phyloP scores from a whole-genome alignment of 1,284 basidiomycete genomes.

The Sporisorium iseilematis-ciliati region DNA sequence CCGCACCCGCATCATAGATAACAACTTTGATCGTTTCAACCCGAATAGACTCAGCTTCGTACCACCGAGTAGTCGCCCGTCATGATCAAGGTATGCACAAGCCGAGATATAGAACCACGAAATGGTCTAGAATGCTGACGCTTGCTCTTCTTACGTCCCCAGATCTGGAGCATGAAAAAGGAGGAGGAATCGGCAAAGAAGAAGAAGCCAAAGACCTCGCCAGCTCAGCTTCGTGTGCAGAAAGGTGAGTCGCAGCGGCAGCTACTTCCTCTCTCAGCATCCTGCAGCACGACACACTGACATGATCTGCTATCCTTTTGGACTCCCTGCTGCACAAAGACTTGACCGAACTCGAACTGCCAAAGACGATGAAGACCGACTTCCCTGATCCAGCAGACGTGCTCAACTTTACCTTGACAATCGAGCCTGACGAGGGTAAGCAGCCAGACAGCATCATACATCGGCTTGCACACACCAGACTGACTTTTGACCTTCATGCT shows the following conservation, averaged over 20 bases:
- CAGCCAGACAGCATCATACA: neutral
- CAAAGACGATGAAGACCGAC: slow-evolving; percentile 92
- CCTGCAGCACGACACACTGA: neutral
- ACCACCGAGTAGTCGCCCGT: slow-evolving; percentile 2
- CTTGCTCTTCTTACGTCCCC: neutral
- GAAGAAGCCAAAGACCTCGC: slow-evolving; percentile 81
- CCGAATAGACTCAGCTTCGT: neutral
- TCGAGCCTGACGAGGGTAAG: slow-evolving; percentile 94
- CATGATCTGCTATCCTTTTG: neutral
- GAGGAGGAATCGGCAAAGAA: slow-evolving; percentile 66
- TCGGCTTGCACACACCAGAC: neutral
- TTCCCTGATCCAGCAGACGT: slow-evolving; percentile 92
- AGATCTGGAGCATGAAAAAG: slow-evolving; percentile 69
- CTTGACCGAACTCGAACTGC: slow-evolving; percentile 94
- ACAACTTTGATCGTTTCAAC: neutral
- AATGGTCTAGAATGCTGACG: neutral
- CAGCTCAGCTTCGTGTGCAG: slow-evolving; percentile 96
- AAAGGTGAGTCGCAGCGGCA: slow-evolving; percentile 78
- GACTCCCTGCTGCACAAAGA: slow-evolving; percentile 74
- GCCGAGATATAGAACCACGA: neutral
- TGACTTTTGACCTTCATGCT: neutral
- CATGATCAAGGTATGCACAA: slow-evolving; percentile 42
- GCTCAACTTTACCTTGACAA: slow-evolving; percentile 94
- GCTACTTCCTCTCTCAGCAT: neutral
- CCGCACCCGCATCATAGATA: neutral